Percentiles rank a stretch among this genome's conserved stretches.
Conservation (phyloP, 1,139 yeast species). For the Yamadazyma atmosphaerica region DNA sequence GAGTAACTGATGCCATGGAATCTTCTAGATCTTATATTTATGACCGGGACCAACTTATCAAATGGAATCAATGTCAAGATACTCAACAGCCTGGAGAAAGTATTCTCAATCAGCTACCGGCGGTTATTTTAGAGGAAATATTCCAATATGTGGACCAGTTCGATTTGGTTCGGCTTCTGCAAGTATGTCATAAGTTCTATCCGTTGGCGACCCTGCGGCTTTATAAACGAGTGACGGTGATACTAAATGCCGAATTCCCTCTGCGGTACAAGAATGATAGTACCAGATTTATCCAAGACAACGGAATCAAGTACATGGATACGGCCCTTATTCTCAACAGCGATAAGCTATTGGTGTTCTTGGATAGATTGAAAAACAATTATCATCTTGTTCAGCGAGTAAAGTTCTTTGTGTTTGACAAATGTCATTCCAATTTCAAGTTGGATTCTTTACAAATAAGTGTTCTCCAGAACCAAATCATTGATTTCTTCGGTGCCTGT, state of each 20-base stretch:
- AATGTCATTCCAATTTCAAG: constrained; percentile 26
- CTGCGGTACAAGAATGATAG: constrained; percentile 18
- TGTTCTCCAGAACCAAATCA: constrained; percentile 16
- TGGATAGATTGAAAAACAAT: constrained; percentile 21
- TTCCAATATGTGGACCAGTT: constrained; percentile 30
- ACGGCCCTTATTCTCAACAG: constrained; percentile 26
- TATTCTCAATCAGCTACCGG: constrained; percentile 6
- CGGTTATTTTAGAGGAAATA: constrained; percentile 5
- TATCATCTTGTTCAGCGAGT: constrained; percentile 23
- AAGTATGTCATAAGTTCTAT: constrained; percentile 25
- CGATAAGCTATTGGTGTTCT: constrained; percentile 21
- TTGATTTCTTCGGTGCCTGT: constrained; percentile 29
- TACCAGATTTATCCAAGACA: constrained; percentile 24
- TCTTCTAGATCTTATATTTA: too few relatives aligned
- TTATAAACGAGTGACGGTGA: constrained; percentile 33
- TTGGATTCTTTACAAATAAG: constrained; percentile 21
- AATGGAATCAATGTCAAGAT: background rate
- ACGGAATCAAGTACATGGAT: constrained; percentile 35
- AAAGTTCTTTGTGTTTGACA: constrained; percentile 36
- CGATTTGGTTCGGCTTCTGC: constrained; percentile 29
- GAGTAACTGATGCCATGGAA: background rate
- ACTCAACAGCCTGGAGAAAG: background rate
- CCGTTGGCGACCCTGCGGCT: constrained; percentile 25
- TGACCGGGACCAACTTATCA: too few relatives aligned
- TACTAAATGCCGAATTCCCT: constrained; percentile 32